These are phyloP conservation scores for Funneliformis mosseae DNA, from an alignment of 192 early-diverging fungal species.

Conservation along the genomic window DNA sequence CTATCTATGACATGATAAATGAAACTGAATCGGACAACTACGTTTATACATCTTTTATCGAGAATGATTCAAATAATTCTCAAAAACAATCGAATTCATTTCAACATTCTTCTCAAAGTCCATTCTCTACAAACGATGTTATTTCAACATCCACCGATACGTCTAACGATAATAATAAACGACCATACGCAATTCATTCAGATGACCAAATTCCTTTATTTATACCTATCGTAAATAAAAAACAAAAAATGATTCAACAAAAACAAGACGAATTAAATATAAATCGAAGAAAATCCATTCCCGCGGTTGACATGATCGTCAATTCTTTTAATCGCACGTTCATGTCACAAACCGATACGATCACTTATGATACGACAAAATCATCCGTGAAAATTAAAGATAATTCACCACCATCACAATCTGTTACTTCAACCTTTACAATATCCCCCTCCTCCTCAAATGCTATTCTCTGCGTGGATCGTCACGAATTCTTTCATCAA, in stretches of 20 bases:
- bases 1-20: background rate
- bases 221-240: background rate
- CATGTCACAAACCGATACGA: background rate
- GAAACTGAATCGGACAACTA: background rate
- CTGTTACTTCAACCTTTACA: too few relatives aligned
- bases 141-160: background rate
- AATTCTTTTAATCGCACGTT: background rate
- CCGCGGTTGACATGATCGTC: background rate
- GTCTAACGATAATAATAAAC: background rate
- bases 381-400: too few relatives aligned
- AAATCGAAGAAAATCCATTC: background rate
- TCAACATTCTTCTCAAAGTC: background rate
- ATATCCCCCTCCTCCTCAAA: background rate
- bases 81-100: background rate
- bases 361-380: background rate
- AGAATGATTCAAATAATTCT: background rate
- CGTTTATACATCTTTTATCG: background rate
- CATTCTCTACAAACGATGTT: background rate
- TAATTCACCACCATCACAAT: too few relatives aligned
- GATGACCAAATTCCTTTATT: background rate
- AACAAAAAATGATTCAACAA: background rate
- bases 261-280: background rate
- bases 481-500: conserved; percentile 1
- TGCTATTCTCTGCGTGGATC: background rate
- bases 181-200: background rate